Evolutionary conservation across 2,329 filamentous ascomycete genomes (phyloP), one percentile per base, ranked within the genome.

Genomic region (Cyanodermella asteris): DNA sequence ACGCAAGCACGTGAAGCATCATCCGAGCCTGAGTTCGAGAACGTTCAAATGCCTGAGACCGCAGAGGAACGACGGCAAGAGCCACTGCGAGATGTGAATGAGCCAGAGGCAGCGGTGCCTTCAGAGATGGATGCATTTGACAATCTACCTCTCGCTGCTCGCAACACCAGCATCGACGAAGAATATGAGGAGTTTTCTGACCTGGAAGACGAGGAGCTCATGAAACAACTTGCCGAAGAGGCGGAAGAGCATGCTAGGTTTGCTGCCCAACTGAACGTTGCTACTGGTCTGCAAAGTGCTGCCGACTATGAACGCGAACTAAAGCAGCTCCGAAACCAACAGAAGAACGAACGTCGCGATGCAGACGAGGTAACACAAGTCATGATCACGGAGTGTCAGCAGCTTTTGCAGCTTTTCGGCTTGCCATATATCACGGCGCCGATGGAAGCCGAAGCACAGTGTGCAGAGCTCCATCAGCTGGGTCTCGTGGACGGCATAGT

Each of bases 361-460:
- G 84, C 90, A 0, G 90, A 97, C 39, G 87, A 97, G 47, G 84
- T 97, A 4, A 91, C 82, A 0, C 77, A 91, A 36, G 73, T 84
- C 36, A 97, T 97, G 87, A 70, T 94, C 20, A 68, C 72, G 1
- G 90, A 97, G 49, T 94, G 87, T 34, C 87, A 97, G 44, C 73
- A 87, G 22, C 62, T 97, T 0, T 64, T 97, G 12, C 64, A 70
- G 5, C 64, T 93, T 6, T 97, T 97, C 45, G 87, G 87, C 1
- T 66, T 97, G 7, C 87, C 87, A 0, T 97, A 97, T 42, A 73
- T 97, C 37, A 97, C 84, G 0, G 87, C 87, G 0, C 90, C 90
- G 0, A 94, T 94, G 87, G 87, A 97, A 59, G 87, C 87, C 1
- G 87, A 97, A 56, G 87, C 87, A 0, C 87, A 97, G 45, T 97